Conservation (phyloP, 2,329 filamentous ascomycete species). For the Apiospora hydei region DNA sequence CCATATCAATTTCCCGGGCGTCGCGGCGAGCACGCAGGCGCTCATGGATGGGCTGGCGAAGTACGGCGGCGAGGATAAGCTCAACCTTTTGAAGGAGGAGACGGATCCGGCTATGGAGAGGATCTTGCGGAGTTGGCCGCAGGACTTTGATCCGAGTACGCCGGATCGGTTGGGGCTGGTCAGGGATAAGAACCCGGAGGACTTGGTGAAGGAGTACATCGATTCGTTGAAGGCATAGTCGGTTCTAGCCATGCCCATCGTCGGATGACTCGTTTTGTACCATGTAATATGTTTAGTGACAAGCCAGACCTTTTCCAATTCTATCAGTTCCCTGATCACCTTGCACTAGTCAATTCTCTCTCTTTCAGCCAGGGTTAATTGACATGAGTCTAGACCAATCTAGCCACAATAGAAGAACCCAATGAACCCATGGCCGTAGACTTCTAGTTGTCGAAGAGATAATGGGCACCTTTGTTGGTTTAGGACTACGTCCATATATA, state of each 20-base stretch:
- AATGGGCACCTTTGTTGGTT: background rate
- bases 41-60: slow-evolving; percentile 65
- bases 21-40: slow-evolving; percentile 64
- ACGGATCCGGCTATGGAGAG: slow-evolving; percentile 60
- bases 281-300: background rate
- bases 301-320: too few species aligned
- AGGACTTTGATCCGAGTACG: slow-evolving; percentile 60
- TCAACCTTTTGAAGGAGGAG: slow-evolving; percentile 61
- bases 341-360: background rate
- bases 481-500: background rate
- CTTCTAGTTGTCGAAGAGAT: background rate
- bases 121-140: slow-evolving; percentile 67
- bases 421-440: background rate
- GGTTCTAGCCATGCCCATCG: background rate
- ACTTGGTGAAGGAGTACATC: slow-evolving; percentile 64
- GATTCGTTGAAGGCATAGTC: slow-evolving; percentile 42
- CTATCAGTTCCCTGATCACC: background rate
- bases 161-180: slow-evolving; percentile 59
- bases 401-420: background rate
- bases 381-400: background rate
- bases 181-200: slow-evolving; percentile 59
- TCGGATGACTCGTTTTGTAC: background rate
- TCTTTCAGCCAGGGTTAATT: background rate
- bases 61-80: slow-evolving; percentile 61
- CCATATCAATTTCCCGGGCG: slow-evolving; percentile 64